Conservation (phyloP, 345 rosid species). For the Citrus maxima region DNA sequence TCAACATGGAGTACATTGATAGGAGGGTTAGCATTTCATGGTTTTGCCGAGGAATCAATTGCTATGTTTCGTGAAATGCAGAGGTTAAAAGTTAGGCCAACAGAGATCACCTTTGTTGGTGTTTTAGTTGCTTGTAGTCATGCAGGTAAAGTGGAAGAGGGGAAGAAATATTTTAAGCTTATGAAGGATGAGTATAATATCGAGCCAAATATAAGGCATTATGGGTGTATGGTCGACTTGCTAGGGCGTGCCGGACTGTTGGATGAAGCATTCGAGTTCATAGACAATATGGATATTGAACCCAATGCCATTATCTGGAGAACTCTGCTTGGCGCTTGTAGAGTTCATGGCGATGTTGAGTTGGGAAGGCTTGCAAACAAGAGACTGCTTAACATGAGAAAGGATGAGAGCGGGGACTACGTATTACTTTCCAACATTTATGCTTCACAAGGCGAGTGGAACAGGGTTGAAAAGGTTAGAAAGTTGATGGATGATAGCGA, state of each 20-base stretch:
- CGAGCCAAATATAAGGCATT: constrained; percentile 64
- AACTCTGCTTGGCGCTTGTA: constrained; percentile 68
- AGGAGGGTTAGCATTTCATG: constrained; percentile 65
- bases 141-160: constrained; percentile 58
- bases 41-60: constrained; percentile 49
- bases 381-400: constrained; percentile 42
- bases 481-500: constrained; percentile 58
- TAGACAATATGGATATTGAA: constrained; percentile 51
- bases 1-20: constrained; percentile 67
- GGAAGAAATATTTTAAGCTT: constrained; percentile 48
- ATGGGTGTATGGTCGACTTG: constrained; percentile 74
- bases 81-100: constrained; percentile 43
- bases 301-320: constrained; percentile 64
- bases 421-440: constrained; percentile 65
- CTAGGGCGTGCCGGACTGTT: constrained; percentile 62
- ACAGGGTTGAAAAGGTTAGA: constrained; percentile 52
- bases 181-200: constrained; percentile 44
- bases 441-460: constrained; percentile 69
- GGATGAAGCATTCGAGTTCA: constrained; percentile 54
- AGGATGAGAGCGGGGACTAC: constrained; percentile 59
- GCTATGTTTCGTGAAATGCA: constrained; percentile 52
- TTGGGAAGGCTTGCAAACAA: constrained; percentile 54
- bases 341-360: constrained; percentile 51
- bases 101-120: constrained; percentile 64
- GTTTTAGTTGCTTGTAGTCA: constrained; percentile 68